Base-by-base conservation (phyloP, 768 basidiomycete species). In the Termitomyces sp. region DNA sequence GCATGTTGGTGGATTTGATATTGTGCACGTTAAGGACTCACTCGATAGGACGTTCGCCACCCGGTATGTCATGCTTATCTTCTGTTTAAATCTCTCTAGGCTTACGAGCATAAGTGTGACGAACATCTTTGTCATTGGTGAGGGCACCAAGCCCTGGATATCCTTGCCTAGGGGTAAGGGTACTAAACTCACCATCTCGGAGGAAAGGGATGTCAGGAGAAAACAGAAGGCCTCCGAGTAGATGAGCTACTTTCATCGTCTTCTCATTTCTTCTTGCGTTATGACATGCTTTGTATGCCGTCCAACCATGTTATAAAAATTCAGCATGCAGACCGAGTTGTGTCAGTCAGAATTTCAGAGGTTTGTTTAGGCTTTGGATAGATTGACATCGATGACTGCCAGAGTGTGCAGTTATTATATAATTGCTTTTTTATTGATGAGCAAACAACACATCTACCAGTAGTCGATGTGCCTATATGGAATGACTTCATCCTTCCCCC, bases 41-140 rank as follows among this genome's bases (percentile, higher is more conserved):
- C 79, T 96, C 61, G 96, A 97, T 73, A 82, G 93, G 71, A 94
- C 93, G 48, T 99, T 98, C 68, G 95, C 97, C 62, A 99, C 97
- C 66, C 93, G 96, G 94, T 95, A 71, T 57, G 87, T 78, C 19
- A 14, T 17, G 41, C 34, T 29, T 21, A 23, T 53, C 45, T 23
- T 37, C 58, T 37, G 21, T 23, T 27, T 21, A 37, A n/a, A 16
- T 19, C 40, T n/a, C 16, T 51, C 35, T 53, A 37, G 54, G 37
- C 9, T 58, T 21, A 62, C 48, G 46, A 31, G 11, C 10, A 44
- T 19, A 63, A 97, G 95, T 70, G 83, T 98, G 60, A 87, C 90
- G 67, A 99, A 98, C 83, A 92, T 99, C 71, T 98, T 98, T 77
- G 89, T 99, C 68, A 92, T 98, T 61, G 97, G 97, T 62, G 90